phyloP scores from a whole-genome alignment of 2,329 filamentous ascomycete genomes.

The Epichloe festucae region DNA sequence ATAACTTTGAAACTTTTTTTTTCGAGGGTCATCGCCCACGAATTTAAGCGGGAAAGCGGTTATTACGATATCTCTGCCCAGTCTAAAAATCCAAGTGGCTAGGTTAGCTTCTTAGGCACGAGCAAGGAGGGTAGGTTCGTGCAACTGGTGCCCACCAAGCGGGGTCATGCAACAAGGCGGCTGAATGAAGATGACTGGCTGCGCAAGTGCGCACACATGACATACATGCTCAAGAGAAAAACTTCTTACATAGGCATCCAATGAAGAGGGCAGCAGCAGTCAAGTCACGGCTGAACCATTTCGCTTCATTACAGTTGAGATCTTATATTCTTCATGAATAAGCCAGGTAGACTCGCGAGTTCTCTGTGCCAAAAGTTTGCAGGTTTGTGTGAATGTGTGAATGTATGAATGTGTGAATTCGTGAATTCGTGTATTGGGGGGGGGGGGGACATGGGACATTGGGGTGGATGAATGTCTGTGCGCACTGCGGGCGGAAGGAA shows the following conservation, averaged over 20 bases:
- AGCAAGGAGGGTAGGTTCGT: background rate
- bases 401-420: background rate
- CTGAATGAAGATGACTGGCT: too few relatives aligned
- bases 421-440: too few relatives aligned
- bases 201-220: too few relatives aligned
- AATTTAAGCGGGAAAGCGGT: background rate
- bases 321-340: too few relatives aligned
- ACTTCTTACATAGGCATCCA: too few relatives aligned
- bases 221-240: too few relatives aligned
- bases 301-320: too few relatives aligned
- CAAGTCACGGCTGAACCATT: too few relatives aligned
- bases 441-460: too few relatives aligned
- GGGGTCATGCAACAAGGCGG: background rate
- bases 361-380: background rate
- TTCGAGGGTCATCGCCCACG: background rate
- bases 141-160: background rate
- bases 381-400: background rate
- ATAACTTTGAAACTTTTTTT: background rate
- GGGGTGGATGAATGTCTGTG: background rate
- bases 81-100: background rate
- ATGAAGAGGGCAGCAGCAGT: too few relatives aligned
- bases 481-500: background rate
- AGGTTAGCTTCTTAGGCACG: background rate
- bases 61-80: background rate
- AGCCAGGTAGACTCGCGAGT: too few relatives aligned